phyloP scores from a whole-genome alignment of 805 yeast species.

The Wickerhamomyces xylosicus region DNA sequence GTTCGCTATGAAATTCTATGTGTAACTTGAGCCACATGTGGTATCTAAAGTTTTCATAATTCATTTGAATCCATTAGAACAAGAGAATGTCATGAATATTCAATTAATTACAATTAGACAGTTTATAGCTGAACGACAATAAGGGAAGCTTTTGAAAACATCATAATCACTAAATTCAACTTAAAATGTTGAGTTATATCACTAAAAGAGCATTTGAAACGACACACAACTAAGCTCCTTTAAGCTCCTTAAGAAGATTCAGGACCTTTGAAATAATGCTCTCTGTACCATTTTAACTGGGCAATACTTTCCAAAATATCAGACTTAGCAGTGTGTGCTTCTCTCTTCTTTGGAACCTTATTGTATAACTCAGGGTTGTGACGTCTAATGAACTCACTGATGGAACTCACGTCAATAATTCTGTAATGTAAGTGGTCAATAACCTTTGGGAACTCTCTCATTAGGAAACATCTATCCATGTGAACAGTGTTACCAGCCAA shows the following conservation, averaged over 20 bases:
- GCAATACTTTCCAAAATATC: conserved; percentile 86
- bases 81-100: no score
- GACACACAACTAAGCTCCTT: no score
- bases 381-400: conserved; percentile 72
- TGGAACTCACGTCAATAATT: conserved; percentile 79
- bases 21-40: no score
- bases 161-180: no score
- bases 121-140: no score
- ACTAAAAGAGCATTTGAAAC: no score
- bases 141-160: no score
- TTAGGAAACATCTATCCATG: conserved; percentile 80
- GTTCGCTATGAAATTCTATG: no score
- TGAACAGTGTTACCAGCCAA: conserved; percentile 91
- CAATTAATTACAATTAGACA: no score
- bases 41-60: no score
- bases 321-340: conserved; percentile 75
- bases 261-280: conserved; percentile 42
- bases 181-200: no score
- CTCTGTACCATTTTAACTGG: conserved; percentile 70
- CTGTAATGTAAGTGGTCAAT: conserved; percentile 54
- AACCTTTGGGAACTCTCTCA: conserved; percentile 67
- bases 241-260: conserved; percentile 3
- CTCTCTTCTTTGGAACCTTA: conserved; percentile 50
- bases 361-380: conserved; percentile 58
- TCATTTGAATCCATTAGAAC: no score